Percentiles rank a stretch among this genome's conserved stretches.
These are phyloP conservation scores for Mercurialis annua DNA, from an alignment of 345 rosid species.

Conservation along the genomic window DNA sequence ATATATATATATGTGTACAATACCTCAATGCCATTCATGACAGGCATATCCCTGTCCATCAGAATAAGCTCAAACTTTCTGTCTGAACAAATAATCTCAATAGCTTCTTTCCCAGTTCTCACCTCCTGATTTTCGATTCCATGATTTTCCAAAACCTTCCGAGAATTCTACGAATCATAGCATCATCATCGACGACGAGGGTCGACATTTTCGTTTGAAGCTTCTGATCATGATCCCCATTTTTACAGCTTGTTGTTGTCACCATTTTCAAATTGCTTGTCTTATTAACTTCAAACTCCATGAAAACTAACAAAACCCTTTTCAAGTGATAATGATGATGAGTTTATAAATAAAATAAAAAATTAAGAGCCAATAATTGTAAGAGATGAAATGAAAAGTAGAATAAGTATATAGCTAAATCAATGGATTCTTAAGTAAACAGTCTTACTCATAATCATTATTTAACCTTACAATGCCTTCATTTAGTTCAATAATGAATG, in stretches of 20 bases:
- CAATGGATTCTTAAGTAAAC: too few relatives aligned
- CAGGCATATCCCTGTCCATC: constrained; percentile 91
- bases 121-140: constrained; percentile 51
- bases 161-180: constrained; percentile 44
- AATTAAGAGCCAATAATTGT: constrained; percentile 5
- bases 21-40: constrained; percentile 86
- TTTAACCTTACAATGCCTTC: too few relatives aligned
- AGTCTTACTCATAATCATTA: too few relatives aligned
- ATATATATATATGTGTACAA: too few relatives aligned
- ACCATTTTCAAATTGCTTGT: not conserved
- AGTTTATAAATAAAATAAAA: not conserved
- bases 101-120: constrained; percentile 65
- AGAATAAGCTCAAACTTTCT: constrained; percentile 63
- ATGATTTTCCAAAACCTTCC: constrained; percentile 41
- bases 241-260: not conserved
- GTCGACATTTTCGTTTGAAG: constrained; percentile 30
- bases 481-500: too few relatives aligned
- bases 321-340: not conserved
- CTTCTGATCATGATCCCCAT: not conserved
- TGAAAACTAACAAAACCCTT: not conserved
- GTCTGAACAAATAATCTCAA: constrained; percentile 57
- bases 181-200: constrained; percentile 63
- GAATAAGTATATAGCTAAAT: too few relatives aligned
- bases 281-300: not conserved
- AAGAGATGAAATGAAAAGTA: not conserved